Evolutionary conservation across 1,284 basidiomycete genomes (phyloP).

Genomic region (Inonotus obliquus): DNA sequence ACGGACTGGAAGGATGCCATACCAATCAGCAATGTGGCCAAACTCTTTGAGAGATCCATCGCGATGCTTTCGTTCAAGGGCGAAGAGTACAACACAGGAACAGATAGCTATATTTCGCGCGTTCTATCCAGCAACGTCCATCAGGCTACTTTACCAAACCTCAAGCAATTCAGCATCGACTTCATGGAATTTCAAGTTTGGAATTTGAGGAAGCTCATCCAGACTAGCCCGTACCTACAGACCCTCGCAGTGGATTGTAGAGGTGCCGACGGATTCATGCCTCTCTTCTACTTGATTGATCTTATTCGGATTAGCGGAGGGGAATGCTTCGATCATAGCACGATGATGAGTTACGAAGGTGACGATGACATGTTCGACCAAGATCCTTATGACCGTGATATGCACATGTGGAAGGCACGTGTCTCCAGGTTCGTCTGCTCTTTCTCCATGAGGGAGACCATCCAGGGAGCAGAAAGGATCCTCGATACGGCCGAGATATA

Average conservation of each 20-base stretch:
- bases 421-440: not conserved
- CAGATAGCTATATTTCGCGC: not conserved
- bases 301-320: not conserved
- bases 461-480: not conserved
- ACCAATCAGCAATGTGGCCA: not conserved
- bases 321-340: not conserved
- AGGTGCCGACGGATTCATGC: not conserved
- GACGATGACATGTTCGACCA: not conserved
- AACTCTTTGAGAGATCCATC: not conserved
- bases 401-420: not conserved
- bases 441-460: not conserved
- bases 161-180: not conserved
- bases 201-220: not conserved
- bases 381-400: not conserved
- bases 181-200: not conserved
- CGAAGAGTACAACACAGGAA: not conserved
- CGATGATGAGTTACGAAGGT: not conserved
- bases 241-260: not conserved
- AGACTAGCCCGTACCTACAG: not conserved
- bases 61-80: not conserved
- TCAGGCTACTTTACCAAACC: not conserved
- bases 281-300: not conserved
- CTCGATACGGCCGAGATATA: not conserved
- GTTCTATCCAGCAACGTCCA: not conserved
- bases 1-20: not conserved